Percentiles rank a stretch among this genome's conserved stretches.
Conservation (phyloP, 177 flowering plant species). For the Vitis hybrid region DNA sequence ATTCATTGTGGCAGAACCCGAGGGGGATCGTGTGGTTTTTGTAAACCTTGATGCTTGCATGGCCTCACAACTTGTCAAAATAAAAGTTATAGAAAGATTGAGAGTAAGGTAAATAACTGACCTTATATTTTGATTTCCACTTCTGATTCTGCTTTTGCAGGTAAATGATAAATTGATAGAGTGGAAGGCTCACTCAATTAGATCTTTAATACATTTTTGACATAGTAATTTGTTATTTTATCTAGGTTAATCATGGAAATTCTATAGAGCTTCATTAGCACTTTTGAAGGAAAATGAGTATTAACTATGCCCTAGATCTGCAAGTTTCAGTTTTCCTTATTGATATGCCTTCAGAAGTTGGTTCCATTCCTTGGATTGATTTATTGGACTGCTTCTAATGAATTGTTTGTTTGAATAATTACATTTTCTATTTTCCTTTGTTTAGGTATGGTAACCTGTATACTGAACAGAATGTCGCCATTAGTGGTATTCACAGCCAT, state of each 20-base stretch:
- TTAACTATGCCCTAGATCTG: no score
- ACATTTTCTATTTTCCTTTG: slow-evolving; percentile 4
- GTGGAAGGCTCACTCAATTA: no score
- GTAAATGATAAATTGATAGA: neutral
- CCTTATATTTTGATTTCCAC: neutral
- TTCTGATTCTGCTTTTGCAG: neutral
- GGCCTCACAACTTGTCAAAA: slow-evolving; percentile 88
- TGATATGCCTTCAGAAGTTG: no score
- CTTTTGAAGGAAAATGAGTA: no score
- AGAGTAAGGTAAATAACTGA: slow-evolving; percentile 62
- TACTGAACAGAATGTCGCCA: slow-evolving; percentile 87
- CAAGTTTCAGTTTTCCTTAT: no score
- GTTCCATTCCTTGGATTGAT: no score
- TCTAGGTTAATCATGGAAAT: no score
- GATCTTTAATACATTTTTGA: no score
- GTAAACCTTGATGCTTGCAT: slow-evolving; percentile 99
- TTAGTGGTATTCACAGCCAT: slow-evolving; percentile 98
- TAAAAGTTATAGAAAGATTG: slow-evolving; percentile 88
- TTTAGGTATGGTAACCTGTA: slow-evolving; percentile 85
- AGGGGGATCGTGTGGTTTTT: slow-evolving; percentile 77
- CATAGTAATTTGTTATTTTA: no score
- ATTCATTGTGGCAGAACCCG: slow-evolving; percentile 87
- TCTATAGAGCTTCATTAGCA: no score
- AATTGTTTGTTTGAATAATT: neutral
- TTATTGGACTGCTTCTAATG: neutral